Conservation (phyloP, 1,284 basidiomycete genomes). For the Mrakiaceae sp. region DNA sequence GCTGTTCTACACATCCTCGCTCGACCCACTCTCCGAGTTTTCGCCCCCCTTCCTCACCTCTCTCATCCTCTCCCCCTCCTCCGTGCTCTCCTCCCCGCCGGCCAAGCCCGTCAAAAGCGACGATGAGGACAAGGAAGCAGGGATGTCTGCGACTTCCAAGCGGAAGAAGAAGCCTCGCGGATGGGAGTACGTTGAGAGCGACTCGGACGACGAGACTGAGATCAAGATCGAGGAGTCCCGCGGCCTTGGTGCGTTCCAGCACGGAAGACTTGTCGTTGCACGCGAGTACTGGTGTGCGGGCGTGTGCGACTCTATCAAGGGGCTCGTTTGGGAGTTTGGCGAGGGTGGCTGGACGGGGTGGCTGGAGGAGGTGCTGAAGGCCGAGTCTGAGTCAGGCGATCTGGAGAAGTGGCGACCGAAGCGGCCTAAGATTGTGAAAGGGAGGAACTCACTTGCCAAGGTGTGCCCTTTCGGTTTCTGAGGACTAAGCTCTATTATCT, state of each 20-base stretch:
- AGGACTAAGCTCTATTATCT: too few species aligned
- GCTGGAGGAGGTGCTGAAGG: not conserved
- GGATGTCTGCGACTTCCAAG: too few species aligned
- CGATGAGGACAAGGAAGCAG: not conserved
- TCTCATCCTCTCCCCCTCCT: not conserved
- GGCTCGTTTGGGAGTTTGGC: slow-evolving; percentile 9
- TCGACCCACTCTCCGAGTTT: not conserved
- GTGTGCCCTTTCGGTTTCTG: too few species aligned
- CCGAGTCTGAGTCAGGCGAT: not conserved
- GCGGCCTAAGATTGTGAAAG: not conserved
- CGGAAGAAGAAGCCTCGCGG: not conserved
- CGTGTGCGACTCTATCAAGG: slow-evolving; percentile 8
- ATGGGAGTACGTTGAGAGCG: not conserved
- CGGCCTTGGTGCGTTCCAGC: not conserved
- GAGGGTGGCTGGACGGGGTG: slow-evolving; percentile 5
- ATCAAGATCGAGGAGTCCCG: not conserved
- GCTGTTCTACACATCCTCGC: slow-evolving; percentile 9
- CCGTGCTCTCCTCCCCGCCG: not conserved
- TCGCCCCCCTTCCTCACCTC: not conserved
- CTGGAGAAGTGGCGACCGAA: not conserved
- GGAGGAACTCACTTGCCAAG: not conserved
- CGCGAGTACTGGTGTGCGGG: slow-evolving; percentile 13
- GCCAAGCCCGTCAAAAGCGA: not conserved
- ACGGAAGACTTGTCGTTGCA: not conserved
- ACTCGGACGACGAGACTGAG: not conserved